phyloP scores from a whole-genome alignment of 805 yeast genomes.

The Scheffersomyces stipitis region DNA sequence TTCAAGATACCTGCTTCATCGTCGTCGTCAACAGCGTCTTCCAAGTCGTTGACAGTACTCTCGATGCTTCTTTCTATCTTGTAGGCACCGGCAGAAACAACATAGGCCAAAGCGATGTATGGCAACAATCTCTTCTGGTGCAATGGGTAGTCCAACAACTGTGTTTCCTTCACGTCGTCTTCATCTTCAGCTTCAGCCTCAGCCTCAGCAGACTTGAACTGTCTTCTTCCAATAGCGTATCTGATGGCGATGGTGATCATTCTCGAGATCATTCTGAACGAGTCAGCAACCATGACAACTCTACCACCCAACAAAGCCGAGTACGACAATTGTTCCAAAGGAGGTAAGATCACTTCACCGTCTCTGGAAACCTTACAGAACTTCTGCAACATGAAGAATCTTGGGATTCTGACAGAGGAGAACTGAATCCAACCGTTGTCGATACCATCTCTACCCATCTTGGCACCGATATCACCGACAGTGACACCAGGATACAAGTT shows the following conservation, averaged over 20 bases:
- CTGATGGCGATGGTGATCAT: conserved; percentile 82
- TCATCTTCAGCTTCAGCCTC: conserved; percentile 11
- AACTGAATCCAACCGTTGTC: conserved; percentile 98
- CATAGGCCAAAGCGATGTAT: conserved; percentile 75
- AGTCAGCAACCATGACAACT: conserved; percentile 85
- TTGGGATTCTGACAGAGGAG: conserved; percentile 78
- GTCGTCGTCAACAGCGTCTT: conserved; percentile 49
- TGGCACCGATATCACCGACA: conserved; percentile 90
- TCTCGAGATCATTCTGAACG: conserved; percentile 77
- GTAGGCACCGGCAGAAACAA: conserved; percentile 69
- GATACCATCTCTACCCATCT: conserved; percentile 95
- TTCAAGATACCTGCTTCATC: conserved; percentile 44
- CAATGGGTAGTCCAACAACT: conserved; percentile 80
- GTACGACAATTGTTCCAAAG: conserved; percentile 84
- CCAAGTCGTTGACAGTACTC: conserved; percentile 51
- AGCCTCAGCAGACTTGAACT: conserved; percentile 48
- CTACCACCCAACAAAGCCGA: conserved; percentile 87
- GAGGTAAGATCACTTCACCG: conserved; percentile 74
- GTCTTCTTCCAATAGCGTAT: conserved; percentile 88
- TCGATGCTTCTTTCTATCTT: conserved; percentile 56
- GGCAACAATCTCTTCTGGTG: conserved; percentile 90
- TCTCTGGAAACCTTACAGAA: conserved; percentile 69
- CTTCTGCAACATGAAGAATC: conserved; percentile 77
- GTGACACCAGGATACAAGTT: conserved; percentile 75
- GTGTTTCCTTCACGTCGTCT: conserved; percentile 52